Percentiles rank a stretch among this genome's conserved stretches.
Evolutionary conservation across 1,139 yeast genomes (phyloP).

Genomic region (Zygosaccharomyces sapae): DNA sequence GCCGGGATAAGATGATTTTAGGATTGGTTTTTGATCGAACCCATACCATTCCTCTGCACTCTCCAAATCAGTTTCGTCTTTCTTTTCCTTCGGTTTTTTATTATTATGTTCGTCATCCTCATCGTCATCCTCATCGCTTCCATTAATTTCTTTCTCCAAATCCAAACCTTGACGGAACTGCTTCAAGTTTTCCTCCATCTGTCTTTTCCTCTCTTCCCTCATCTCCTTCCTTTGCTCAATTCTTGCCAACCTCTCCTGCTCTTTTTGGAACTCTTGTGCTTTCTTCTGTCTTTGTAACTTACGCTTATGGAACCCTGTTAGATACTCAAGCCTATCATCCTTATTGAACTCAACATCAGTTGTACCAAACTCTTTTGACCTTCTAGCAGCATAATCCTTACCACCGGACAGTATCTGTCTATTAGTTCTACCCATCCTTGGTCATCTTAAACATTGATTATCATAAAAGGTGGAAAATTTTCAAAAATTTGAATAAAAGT

Average conservation of each 20-base stretch:
- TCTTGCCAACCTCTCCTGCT: conserved; percentile 66
- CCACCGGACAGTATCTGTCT: conserved; percentile 89
- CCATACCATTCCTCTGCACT: conserved; percentile 43
- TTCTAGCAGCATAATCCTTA: conserved; percentile 67
- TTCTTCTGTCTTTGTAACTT: conserved; percentile 82
- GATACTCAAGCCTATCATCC: conserved; percentile 67
- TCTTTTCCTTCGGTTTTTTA: conserved; percentile 15
- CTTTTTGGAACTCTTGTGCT: conserved; percentile 70
- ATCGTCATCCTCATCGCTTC: conserved; percentile 38
- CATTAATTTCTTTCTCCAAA: conserved; percentile 36
- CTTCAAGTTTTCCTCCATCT: conserved; percentile 58
- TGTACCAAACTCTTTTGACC: conserved; percentile 52
- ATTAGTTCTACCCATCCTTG: conserved; percentile 40
- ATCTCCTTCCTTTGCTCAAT: conserved; percentile 69
- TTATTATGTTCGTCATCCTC: conserved; percentile 33
- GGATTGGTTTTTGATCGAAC: conserved; percentile 41
- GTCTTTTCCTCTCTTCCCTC: conserved; percentile 60
- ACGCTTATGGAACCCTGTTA: conserved; percentile 95
- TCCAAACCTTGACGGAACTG: conserved; percentile 54
- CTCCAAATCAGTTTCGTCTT: conserved; percentile 31
- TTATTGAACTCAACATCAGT: conserved; percentile 81
- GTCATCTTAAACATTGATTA: conserved; percentile 1
- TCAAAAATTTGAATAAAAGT: background rate
- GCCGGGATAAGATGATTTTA: conserved; percentile 44
- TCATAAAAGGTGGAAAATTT: conserved; percentile 1